Evolutionary conservation across 2,329 filamentous ascomycete genomes (phyloP).

Genomic region (Elsinoe australis): DNA sequence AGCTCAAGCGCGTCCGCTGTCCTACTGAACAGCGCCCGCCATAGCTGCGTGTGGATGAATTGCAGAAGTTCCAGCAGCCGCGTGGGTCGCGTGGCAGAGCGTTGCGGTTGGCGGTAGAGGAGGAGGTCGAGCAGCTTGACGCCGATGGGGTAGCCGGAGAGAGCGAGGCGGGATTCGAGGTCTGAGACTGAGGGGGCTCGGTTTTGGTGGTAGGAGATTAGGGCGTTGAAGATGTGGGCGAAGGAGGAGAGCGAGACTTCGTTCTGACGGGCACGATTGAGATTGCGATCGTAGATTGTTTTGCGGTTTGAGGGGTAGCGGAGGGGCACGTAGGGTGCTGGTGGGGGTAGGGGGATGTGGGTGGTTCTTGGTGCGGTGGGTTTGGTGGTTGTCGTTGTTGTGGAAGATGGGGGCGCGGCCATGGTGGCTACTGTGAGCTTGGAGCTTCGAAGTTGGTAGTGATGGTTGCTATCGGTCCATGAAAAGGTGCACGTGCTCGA

Average conservation of each 20-base stretch:
- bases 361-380: slow-evolving; percentile 15
- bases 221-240: slow-evolving; percentile 91
- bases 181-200: slow-evolving; percentile 89
- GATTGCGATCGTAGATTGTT: slow-evolving; percentile 92
- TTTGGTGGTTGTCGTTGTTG: slow-evolving; percentile 10
- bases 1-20: slow-evolving; percentile 91
- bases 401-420: background rate
- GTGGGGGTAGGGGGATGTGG: slow-evolving; percentile 26
- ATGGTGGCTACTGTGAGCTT: background rate
- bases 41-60: slow-evolving; percentile 87
- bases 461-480: background rate
- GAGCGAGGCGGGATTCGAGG: slow-evolving; percentile 52
- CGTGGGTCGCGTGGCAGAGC: slow-evolving; percentile 64
- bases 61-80: slow-evolving; percentile 87
- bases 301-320: slow-evolving; percentile 89
- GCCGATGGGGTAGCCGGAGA: slow-evolving; percentile 75
- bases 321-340: slow-evolving; percentile 49
- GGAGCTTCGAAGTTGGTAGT: too few species aligned
- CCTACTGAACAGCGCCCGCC: slow-evolving; percentile 84
- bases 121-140: slow-evolving; percentile 92
- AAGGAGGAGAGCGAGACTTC: slow-evolving; percentile 92
- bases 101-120: slow-evolving; percentile 68
- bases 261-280: slow-evolving; percentile 80
- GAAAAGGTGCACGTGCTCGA: too few species aligned
- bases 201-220: slow-evolving; percentile 90